These are phyloP conservation scores for Pythium utonaiense DNA, from an alignment of 352 stramenopile genomes.

Conservation along the genomic window DNA sequence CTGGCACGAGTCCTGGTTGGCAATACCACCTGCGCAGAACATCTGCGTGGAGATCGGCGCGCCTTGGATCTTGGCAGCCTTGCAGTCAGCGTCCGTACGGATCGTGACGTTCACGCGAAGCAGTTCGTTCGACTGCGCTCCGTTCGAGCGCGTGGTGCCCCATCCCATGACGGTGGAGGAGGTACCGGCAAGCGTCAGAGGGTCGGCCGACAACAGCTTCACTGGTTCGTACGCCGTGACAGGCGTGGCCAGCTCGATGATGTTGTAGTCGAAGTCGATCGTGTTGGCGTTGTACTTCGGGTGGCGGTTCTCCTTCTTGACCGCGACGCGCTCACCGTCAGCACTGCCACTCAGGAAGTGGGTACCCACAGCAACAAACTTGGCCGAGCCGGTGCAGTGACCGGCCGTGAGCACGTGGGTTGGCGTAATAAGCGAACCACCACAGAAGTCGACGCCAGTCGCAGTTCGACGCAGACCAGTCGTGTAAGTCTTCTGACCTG, in stretches of 20 bases:
- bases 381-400: conserved; percentile 39
- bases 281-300: conserved; percentile 9
- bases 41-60: conserved; percentile 27
- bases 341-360: conserved; percentile 43
- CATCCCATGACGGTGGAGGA: conserved; percentile 29
- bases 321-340: conserved; percentile 32
- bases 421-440: conserved; percentile 44
- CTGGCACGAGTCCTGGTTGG: conserved; percentile 45
- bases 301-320: conserved; percentile 5
- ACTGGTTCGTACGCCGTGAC: conserved; percentile 1
- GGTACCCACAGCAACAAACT: conserved; percentile 48
- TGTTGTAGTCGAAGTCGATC: conserved; percentile 37
- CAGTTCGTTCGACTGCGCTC: conserved; percentile 30
- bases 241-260: conserved; percentile 29
- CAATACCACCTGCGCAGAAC: conserved; percentile 46
- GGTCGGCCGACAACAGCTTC: neutral
- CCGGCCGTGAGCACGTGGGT: conserved; percentile 43
- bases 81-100: conserved; percentile 36
- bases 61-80: conserved; percentile 9
- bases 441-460: conserved; percentile 20
- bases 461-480: conserved; percentile 22
- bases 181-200: neutral
- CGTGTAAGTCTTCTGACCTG: conserved; percentile 33
- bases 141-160: conserved; percentile 27
- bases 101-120: conserved; percentile 39